Base-by-base conservation (phyloP, 768 basidiomycete genomes). In the Terana coerulea region DNA sequence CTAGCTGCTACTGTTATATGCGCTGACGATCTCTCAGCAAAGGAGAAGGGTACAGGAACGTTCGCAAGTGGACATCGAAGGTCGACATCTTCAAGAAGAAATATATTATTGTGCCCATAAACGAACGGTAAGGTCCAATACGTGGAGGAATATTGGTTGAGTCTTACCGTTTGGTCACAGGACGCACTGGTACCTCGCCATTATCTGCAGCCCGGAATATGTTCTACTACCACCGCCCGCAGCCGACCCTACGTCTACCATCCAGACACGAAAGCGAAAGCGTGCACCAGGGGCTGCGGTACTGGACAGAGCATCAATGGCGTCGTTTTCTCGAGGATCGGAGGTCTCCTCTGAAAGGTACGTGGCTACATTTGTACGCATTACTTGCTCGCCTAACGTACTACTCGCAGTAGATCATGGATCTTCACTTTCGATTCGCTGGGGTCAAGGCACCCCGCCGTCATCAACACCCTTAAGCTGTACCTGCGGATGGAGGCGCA, bases 111-210 rank as follows among this genome's bases (percentile, higher is more conserved):
- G 80, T 99, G 9, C 97, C 97, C 2, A 97, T 99, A 69, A 98
- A 99, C 60, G 97, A 98, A 68, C 75, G 95, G 95, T 97, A 65
- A 51, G 82, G 65, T 7, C 22, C n/a, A 34, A 33, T 17, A 45
- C 21, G 36, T n/a, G 14, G 39, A 12, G 39, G n/a, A n/a, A 50
- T 47, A 37, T 15, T 41, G 11, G 41, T 7, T 29, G 5, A 22
- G 24, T 47, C 17, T 9, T 57, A 98, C 95, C 60, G 69, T 91
- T n/a, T n/a, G n/a, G n/a, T n/a, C n/a, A n/a, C n/a, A n/a, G n/a
- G n/a, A n/a, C n/a, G 36, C 97, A 99, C 69, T 98, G 97, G 97
- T 98, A 97, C 67, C 80, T 98, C 34, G 95, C 91, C 14, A 83
- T 98, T 55, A 95, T 99, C 58, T 87, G 83, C 65, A 83, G 86